Base-by-base conservation (phyloP, 352 stramenopile genomes). In the Hyaloperonospora brassicae region DNA sequence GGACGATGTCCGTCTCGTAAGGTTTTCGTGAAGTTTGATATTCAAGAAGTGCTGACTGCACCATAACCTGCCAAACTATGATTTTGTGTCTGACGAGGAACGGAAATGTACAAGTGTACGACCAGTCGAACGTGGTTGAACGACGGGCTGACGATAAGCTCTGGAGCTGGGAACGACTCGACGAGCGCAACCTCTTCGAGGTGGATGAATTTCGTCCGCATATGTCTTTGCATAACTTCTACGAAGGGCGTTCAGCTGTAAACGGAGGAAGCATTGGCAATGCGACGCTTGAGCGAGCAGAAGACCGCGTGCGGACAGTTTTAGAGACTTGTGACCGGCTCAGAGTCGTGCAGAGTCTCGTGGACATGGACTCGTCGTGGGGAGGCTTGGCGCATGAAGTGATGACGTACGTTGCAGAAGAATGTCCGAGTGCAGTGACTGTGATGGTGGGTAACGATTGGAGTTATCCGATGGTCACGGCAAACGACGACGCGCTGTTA, bases 341-440 rank as follows among this genome's bases (percentile, higher is more conserved):
- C 31, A 69, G 73, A 30, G 47, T 79, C 21, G 69, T 93, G 17
- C 72, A 91, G 56, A 65, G 65, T 36, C 51, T 88, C 10, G 80
- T 93, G 24, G 83, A 93, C 55, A 81, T 91, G 72, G 76, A 91
- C 61, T 91, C 83, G 14, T 72, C 75, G 0, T 93, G 79, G 79
- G 80, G 79, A 27, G 83, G 80, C 17, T 55, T 93, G 31, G 81
- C 83, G 7, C 57, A 74, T 23, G 80, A 93, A 25, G 59, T 90
- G 47, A 52, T 93, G 42, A 84, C 72, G 25, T 89, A 89, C 49
- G 41, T 91, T 3, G 52, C 49, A 8, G 83, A 93, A 41, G 83
- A 93, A 48, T 91, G 80, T 36, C 72, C 79, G 0, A 69, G 74
- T 30, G 73, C 68, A 4, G 68, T 86, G 25, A 60, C 81, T 14